Evolutionary conservation across 2,329 filamentous ascomycete genomes (phyloP), one percentile per base, ranked within the genome.

Genomic region (Sarocladiaceae sp.): DNA sequence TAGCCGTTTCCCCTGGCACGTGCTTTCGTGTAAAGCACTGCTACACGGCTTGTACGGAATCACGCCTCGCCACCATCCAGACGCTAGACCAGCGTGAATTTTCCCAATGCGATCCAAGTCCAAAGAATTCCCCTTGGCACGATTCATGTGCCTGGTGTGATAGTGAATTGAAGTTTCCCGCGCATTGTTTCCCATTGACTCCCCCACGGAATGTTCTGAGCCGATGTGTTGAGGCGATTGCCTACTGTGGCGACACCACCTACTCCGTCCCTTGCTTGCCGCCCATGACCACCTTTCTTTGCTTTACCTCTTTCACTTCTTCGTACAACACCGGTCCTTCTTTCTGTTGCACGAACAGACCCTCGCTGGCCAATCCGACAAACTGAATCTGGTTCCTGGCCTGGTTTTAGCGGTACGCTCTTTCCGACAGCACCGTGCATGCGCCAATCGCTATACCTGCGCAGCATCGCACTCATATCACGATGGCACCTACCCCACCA

Each of bases 61-160:
- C 47, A 50, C 47, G 47, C 29, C 18, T 50, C 47, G 47, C 47
- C 47, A 50, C 47, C 20, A 11, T 20, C 22, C 47, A n/a, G 22
- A 37, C 47, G 47, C 47, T 48, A 48, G 47, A 20, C 25, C 31
- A 26, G 25, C 47, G 47, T 50, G 47, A 50, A 50, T 50, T 48
- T 48, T 33, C 25, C 26, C 44, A 48, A 33, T 33, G 44, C 12
- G 44, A 48, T 48, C n/a, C 11, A 33, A 44, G 40, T 7, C 11
- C 22, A 44, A 3, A n/a, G n/a, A n/a, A 8, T 26, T 7, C 5
- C 40, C 20, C 23, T 15, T 22, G 22, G 10, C 23, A 23, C 11
- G 40, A 15, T 15, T 26, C 22, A 7, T 23, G 37, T 26, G n/a
- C n/a, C n/a, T n/a, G 40, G 40, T 22, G 40, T 44, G 40, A 44